phyloP scores from a whole-genome alignment of 768 basidiomycete genomes.

The Lactarius hengduanensis region DNA sequence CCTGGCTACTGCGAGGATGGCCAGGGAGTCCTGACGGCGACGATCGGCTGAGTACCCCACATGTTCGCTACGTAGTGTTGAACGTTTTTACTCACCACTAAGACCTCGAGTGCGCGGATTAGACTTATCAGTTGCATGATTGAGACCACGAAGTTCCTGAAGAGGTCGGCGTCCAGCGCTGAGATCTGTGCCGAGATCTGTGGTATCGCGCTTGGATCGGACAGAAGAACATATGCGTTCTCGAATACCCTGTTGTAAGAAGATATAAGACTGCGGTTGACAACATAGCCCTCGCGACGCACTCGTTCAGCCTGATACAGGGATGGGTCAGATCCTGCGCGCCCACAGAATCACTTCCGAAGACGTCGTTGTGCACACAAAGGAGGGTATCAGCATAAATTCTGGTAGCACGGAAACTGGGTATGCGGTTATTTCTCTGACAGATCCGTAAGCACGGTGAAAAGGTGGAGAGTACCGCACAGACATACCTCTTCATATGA shows the following conservation, averaged over 20 bases:
- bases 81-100: constrained; percentile 6
- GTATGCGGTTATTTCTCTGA: background rate
- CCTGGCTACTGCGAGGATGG: constrained; percentile 6
- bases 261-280: background rate
- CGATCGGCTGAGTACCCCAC: background rate
- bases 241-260: constrained; percentile 2
- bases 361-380: constrained; percentile 15
- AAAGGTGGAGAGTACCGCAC: no score
- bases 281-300: background rate
- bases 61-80: no score
- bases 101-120: constrained; percentile 11
- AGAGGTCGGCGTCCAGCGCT: constrained; percentile 14
- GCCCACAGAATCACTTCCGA: constrained; percentile 1
- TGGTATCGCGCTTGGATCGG: constrained; percentile 9
- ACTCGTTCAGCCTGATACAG: constrained; percentile 15
- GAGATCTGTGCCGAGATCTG: background rate
- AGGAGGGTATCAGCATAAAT: constrained; percentile 14
- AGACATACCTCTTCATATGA: constrained; percentile 7
- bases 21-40: constrained; percentile 1
- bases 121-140: constrained; percentile 18
- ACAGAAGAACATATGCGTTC: constrained; percentile 13
- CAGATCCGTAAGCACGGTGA: background rate
- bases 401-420: constrained; percentile 1
- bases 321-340: background rate
- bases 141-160: constrained; percentile 11